phyloP scores from a whole-genome alignment of 1,139 yeast species.

The Pichia sp. region DNA sequence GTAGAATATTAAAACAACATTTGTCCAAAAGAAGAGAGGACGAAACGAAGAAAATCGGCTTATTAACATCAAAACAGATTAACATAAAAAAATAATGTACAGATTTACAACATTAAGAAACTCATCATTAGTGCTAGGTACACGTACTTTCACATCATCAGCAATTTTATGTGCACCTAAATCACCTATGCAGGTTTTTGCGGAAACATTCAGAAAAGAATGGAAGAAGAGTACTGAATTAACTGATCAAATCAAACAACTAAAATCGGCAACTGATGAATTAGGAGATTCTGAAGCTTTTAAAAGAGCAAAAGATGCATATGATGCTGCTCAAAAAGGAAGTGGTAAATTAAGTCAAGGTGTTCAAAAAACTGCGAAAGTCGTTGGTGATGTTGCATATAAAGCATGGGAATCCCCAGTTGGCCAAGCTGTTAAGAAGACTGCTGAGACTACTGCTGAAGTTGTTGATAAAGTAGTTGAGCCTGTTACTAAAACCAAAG shows the following conservation, averaged over 20 bases:
- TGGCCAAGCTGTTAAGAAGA: slow-evolving; percentile 78
- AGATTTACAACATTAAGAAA: slow-evolving; percentile 6
- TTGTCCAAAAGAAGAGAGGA: neutral
- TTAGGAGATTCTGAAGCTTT: slow-evolving; percentile 93
- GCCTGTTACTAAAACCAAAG: slow-evolving; percentile 87
- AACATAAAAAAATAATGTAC: slow-evolving; percentile 1
- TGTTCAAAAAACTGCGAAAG: slow-evolving; percentile 86
- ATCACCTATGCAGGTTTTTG: slow-evolving; percentile 87
- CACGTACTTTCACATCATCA: slow-evolving; percentile 8
- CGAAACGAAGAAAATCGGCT: neutral
- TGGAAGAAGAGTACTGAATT: slow-evolving; percentile 87
- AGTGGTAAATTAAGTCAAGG: slow-evolving; percentile 80
- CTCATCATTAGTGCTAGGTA: slow-evolving; percentile 2
- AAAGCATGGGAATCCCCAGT: slow-evolving; percentile 97
- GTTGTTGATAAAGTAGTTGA: slow-evolving; percentile 81
- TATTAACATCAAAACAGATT: neutral
- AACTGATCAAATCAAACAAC: slow-evolving; percentile 87
- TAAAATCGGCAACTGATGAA: slow-evolving; percentile 94
- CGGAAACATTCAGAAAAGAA: slow-evolving; percentile 85
- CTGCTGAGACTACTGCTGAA: slow-evolving; percentile 75
- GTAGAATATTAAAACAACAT: neutral
- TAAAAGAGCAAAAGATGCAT: slow-evolving; percentile 89
- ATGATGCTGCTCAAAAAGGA: slow-evolving; percentile 74
- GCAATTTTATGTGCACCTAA: slow-evolving; percentile 29
- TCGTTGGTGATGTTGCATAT: slow-evolving; percentile 81